Conservation (phyloP, 129 eudicot species). For the Gnaphalium uliginosum region DNA sequence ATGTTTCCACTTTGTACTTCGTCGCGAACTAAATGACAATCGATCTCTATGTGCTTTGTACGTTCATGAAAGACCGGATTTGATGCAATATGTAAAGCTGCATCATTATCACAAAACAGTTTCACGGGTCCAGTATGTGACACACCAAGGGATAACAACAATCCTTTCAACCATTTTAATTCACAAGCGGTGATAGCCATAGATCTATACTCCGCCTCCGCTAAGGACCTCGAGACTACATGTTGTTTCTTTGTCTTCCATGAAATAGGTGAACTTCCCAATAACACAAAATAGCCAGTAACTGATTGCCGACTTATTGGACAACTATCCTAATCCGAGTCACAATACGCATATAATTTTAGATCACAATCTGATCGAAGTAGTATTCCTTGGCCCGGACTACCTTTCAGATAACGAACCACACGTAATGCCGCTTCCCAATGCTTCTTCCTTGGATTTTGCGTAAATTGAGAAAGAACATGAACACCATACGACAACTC, state of each 20-base stretch:
- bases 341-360: too few relatives aligned
- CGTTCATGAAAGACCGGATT: neutral
- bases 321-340: too few relatives aligned
- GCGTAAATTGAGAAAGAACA: too few relatives aligned
- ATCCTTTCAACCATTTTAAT: neutral
- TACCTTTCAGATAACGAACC: too few relatives aligned
- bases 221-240: neutral
- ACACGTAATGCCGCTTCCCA: neutral
- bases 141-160: neutral
- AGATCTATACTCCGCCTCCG: neutral
- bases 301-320: too few relatives aligned
- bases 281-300: neutral
- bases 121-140: neutral
- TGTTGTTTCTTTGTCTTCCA: neutral
- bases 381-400: too few relatives aligned
- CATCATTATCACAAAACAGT: neutral
- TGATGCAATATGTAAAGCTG: neutral
- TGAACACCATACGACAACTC: too few relatives aligned
- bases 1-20: neutral
- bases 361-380: too few relatives aligned
- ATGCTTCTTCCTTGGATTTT: neutral
- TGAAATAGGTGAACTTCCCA: neutral
- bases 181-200: neutral
- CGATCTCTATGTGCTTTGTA: neutral
- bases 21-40: neutral